phyloP scores from a whole-genome alignment of 164 flowering plant genomes.

The Buxus sempervirens region DNA sequence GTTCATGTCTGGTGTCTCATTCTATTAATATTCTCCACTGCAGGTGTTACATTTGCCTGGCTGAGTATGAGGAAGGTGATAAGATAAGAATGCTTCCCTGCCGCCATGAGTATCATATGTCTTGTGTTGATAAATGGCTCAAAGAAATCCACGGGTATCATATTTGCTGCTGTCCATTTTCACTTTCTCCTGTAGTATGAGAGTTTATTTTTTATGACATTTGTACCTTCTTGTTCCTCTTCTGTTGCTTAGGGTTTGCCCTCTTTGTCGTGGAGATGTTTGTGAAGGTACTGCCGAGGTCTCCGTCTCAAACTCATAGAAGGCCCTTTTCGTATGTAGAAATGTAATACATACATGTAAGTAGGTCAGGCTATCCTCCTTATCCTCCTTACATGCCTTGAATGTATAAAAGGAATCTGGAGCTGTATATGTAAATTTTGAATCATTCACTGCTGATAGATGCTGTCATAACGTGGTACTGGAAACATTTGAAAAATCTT shows the following conservation, averaged over 20 bases:
- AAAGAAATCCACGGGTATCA: slow-evolving; percentile 76
- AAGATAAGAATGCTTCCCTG: slow-evolving; percentile 77
- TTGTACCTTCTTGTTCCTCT: slow-evolving; percentile 1
- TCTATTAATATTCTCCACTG: neutral
- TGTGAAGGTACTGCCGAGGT: slow-evolving; percentile 32
- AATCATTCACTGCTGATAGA: neutral
- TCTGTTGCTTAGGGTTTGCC: slow-evolving; percentile 57
- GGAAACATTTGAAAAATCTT: neutral
- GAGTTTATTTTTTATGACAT: neutral
- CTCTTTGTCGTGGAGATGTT: slow-evolving; percentile 82
- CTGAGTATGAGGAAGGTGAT: slow-evolving; percentile 75
- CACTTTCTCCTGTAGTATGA: neutral
- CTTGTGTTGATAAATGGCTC: slow-evolving; percentile 86
- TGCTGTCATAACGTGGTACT: neutral
- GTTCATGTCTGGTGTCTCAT: too few relatives aligned
- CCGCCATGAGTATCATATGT: slow-evolving; percentile 70
- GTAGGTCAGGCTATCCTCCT: slow-evolving; percentile 6
- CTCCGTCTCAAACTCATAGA: slow-evolving; percentile 26
- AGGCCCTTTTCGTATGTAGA: slow-evolving; percentile 13
- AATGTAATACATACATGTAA: slow-evolving; percentile 17
- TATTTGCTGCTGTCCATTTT: neutral
- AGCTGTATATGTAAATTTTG: neutral
- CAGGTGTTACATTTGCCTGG: slow-evolving; percentile 82
- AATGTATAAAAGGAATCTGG: neutral
- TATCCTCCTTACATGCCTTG: neutral